phyloP scores from a whole-genome alignment of 2,329 filamentous ascomycete genomes.

The Alternaria novae-zelandiae region DNA sequence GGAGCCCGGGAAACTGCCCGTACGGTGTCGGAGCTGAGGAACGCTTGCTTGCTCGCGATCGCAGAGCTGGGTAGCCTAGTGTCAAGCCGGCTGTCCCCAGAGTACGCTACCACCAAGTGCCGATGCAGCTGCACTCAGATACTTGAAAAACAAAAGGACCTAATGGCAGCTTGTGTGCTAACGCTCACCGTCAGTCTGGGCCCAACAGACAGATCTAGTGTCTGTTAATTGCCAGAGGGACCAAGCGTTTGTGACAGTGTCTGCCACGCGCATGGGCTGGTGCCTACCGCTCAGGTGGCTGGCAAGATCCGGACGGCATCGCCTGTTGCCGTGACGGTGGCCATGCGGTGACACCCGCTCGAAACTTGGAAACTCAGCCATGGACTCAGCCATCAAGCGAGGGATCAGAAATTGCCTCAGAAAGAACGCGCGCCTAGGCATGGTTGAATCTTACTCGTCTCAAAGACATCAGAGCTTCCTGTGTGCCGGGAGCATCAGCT shows the following conservation, averaged over 20 bases:
- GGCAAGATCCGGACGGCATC: not conserved
- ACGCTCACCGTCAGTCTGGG: not conserved
- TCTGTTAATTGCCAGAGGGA: not conserved
- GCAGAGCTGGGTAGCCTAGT: not conserved
- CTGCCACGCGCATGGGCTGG: not conserved
- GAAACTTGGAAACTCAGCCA: not conserved
- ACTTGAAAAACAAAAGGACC: not conserved
- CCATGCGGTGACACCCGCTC: not conserved
- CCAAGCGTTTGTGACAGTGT: not conserved
- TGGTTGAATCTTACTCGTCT: not conserved
- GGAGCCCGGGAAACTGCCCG: not conserved
- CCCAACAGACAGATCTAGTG: not conserved
- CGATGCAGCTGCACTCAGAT: not conserved
- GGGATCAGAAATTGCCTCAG: not conserved
- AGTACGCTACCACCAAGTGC: not conserved
- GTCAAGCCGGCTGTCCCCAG: not conserved
- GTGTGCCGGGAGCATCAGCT: not conserved
- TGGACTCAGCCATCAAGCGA: not conserved
- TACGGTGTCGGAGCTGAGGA: not conserved
- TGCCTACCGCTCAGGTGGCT: not conserved
- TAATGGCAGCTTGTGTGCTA: not conserved
- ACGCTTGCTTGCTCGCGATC: not conserved
- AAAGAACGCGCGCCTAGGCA: not conserved
- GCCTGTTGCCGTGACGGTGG: not conserved
- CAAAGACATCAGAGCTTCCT: not conserved